A percentile compares a stretch with the other conserved stretches of the same genome.
phyloP scores from a whole-genome alignment of 1,284 basidiomycete species.

The Sparassis latifolia region DNA sequence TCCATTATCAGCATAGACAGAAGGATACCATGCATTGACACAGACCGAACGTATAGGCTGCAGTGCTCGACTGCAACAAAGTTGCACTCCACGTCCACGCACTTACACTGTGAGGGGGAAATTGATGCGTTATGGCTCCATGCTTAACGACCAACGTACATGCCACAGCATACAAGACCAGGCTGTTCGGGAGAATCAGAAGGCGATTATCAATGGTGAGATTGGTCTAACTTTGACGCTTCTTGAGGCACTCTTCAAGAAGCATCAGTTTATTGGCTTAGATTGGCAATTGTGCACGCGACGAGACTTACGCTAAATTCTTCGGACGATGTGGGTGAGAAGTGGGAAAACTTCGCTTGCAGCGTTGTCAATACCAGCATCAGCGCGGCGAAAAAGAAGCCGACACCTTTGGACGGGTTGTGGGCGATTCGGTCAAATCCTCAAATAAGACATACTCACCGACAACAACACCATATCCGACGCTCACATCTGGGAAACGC shows the following conservation, averaged over 20 bases:
- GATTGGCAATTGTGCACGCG: not conserved
- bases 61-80: slow-evolving; percentile 49
- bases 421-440: not conserved
- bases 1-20: not conserved
- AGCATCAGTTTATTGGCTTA: slow-evolving; percentile 3
- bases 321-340: slow-evolving; percentile 42
- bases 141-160: slow-evolving; percentile 26
- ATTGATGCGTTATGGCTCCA: not conserved
- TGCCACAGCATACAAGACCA: slow-evolving; percentile 59
- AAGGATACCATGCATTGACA: slow-evolving; percentile 4
- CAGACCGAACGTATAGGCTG: slow-evolving; percentile 45
- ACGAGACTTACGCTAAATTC: slow-evolving; percentile 41
- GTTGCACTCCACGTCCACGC: slow-evolving; percentile 58
- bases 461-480: slow-evolving; percentile 45
- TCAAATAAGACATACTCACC: slow-evolving; percentile 22
- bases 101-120: slow-evolving; percentile 39
- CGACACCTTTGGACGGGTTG: slow-evolving; percentile 30
- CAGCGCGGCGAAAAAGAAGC: slow-evolving; percentile 43
- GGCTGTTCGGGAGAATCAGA: slow-evolving; percentile 32
- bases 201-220: slow-evolving; percentile 4
- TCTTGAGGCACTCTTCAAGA: slow-evolving; percentile 34
- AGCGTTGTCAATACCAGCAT: slow-evolving; percentile 39
- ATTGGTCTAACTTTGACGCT: slow-evolving; percentile 34
- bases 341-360: slow-evolving; percentile 42
- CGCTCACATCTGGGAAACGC: slow-evolving; percentile 30